phyloP scores from a whole-genome alignment of 139 green algal species.

The Volvox reticuliferus region DNA sequence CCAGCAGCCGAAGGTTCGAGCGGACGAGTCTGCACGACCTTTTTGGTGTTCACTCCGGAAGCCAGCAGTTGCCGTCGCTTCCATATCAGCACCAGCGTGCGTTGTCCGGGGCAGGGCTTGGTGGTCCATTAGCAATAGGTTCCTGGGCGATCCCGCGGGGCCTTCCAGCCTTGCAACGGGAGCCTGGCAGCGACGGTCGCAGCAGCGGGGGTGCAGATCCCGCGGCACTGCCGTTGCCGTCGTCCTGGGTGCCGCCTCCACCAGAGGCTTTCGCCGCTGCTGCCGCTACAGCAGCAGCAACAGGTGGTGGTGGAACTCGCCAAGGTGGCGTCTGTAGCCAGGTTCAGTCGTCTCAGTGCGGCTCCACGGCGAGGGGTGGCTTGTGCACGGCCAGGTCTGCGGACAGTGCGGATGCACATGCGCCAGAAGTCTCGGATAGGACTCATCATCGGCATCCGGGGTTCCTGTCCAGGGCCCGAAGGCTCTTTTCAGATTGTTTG shows the following conservation, averaged over 20 bases:
- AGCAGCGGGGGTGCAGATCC: not conserved
- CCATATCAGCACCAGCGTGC: not conserved
- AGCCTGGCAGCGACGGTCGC: not conserved
- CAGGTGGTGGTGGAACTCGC: too few species aligned
- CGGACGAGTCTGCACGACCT: conserved; percentile 15
- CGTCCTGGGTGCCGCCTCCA: conserved; percentile 39
- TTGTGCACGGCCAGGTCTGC: too few species aligned
- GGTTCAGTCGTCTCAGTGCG: too few species aligned
- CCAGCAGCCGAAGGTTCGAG: not conserved
- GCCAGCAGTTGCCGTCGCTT: not conserved
- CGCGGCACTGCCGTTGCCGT: not conserved
- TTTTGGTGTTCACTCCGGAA: not conserved
- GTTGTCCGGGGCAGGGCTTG: not conserved
- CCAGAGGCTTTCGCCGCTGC: conserved; percentile 1
- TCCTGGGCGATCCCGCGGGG: not conserved
- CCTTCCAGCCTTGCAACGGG: not conserved
- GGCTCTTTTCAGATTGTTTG: conserved; percentile 15
- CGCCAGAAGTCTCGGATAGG: too few species aligned
- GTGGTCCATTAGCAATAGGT: not conserved
- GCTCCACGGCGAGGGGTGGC: too few species aligned
- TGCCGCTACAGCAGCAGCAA: not conserved
- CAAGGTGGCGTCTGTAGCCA: too few species aligned
- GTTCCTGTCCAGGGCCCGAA: not conserved
- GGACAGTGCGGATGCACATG: too few species aligned
- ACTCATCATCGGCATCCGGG: not conserved